These are phyloP conservation scores for Fusarium nygamai DNA, from an alignment of 2,329 filamentous ascomycete species.

Conservation along the genomic window DNA sequence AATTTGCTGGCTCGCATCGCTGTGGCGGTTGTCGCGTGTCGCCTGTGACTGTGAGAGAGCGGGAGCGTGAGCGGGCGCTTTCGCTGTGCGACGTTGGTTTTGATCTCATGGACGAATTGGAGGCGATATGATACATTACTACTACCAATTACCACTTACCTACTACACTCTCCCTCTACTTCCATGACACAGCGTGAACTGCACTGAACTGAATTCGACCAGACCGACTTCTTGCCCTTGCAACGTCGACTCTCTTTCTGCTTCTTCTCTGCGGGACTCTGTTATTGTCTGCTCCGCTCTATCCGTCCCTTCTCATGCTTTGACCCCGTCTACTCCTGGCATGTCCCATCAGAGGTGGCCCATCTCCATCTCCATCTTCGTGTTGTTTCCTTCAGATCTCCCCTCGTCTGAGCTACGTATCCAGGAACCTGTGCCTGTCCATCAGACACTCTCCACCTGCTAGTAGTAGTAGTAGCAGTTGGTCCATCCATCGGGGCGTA, in stretches of 20 bases:
- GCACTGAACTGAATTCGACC: conserved; percentile 6
- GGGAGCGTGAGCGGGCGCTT: conserved; percentile 8
- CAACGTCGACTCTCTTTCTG: conserved; percentile 22
- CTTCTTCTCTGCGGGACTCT: neutral
- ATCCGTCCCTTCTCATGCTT: conserved; percentile 2
- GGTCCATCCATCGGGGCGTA: conserved; percentile 28
- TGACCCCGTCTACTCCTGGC: conserved; percentile 20
- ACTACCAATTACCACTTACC: conserved; percentile 4
- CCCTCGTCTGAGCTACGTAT: conserved; percentile 29
- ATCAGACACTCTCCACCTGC: conserved; percentile 35
- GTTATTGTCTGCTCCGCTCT: conserved; percentile 17
- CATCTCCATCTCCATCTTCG: conserved; percentile 25
- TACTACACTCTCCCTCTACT: neutral
- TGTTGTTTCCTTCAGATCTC: conserved; percentile 33
- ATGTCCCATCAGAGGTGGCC: conserved; percentile 34
- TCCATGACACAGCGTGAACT: conserved; percentile 13
- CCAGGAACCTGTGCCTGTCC: conserved; percentile 30
- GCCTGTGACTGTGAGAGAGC: neutral
- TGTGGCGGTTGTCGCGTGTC: conserved; percentile 38
- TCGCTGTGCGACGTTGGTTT: conserved; percentile 40
- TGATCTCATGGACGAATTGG: conserved; percentile 8
- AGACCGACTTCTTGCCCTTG: conserved; percentile 19
- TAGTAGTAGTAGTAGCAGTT: conserved; percentile 30
- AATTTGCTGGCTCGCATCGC: conserved; percentile 15
- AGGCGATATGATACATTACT: conserved; percentile 19